Conservation (phyloP, 2,329 filamentous ascomycete genomes). For the Fragosphaeria purpurea region DNA sequence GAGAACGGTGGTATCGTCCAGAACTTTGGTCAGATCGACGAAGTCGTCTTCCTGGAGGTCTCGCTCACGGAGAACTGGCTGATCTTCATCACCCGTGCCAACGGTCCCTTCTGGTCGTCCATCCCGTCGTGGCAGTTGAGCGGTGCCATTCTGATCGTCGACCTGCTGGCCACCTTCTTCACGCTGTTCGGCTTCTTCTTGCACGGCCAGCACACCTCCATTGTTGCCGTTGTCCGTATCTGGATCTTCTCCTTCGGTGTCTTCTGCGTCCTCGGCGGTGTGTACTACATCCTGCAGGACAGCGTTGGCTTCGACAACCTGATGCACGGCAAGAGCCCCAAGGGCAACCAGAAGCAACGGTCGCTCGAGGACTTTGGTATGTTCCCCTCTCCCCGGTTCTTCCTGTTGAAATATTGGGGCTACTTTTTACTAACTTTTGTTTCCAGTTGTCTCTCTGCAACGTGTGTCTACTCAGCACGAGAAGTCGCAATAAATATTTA, state of each 20-base stretch:
- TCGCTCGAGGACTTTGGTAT: conserved; percentile 83
- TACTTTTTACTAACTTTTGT: conserved; percentile 33
- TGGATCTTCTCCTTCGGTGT: conserved; percentile 89
- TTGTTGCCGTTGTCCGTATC: conserved; percentile 76
- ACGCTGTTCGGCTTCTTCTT: conserved; percentile 78
- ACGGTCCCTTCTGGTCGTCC: conserved; percentile 85
- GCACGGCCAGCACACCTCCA: conserved; percentile 50
- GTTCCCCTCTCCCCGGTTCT: conserved; percentile 22
- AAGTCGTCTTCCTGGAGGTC: conserved; percentile 81
- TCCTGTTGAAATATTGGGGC: neutral
- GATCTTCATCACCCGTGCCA: conserved; percentile 91
- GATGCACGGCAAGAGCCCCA: conserved; percentile 81
- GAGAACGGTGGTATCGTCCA: conserved; percentile 76
- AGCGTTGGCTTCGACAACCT: conserved; percentile 78
- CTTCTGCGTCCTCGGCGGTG: conserved; percentile 63
- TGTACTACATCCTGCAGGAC: conserved; percentile 74
- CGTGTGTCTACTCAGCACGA: conserved; percentile 88
- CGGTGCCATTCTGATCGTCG: conserved; percentile 70
- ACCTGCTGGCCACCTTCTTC: conserved; percentile 78
- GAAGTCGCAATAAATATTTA: conserved; percentile 57
- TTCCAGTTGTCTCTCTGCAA: conserved; percentile 72
- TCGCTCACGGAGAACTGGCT: conserved; percentile 91
- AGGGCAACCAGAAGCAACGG: conserved; percentile 73
- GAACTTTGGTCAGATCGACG: conserved; percentile 74
- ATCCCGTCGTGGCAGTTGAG: conserved; percentile 77